Percentiles rank a stretch among this genome's conserved stretches.
Conservation (phyloP, 1,284 basidiomycete genomes). For the Puccinia coronata region DNA sequence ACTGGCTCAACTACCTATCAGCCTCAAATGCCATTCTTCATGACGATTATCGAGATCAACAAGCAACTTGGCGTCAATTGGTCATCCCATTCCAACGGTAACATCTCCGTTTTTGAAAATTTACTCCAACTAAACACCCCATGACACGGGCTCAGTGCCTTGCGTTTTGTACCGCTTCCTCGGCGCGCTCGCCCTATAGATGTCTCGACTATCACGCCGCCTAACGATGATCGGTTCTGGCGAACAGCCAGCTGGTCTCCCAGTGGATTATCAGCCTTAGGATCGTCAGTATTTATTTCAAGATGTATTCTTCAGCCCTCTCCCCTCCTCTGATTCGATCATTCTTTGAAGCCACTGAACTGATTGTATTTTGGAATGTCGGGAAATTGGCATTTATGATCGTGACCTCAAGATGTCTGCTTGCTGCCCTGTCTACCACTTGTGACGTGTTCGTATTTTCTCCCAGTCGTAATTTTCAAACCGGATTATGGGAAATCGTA, state of each 20-base stretch:
- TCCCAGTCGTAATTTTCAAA: slow-evolving; percentile 9
- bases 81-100: slow-evolving; percentile 36
- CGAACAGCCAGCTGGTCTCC: slow-evolving; percentile 37
- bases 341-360: too few relatives aligned
- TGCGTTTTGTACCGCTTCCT: background rate
- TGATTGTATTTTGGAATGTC: too few relatives aligned
- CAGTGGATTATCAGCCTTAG: slow-evolving; percentile 16
- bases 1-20: background rate
- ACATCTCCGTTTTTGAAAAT: background rate
- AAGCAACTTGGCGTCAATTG: slow-evolving; percentile 39
- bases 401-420: slow-evolving; percentile 10
- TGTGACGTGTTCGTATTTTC: slow-evolving; percentile 33
- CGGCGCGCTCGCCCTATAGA: background rate
- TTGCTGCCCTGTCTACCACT: slow-evolving; percentile 33
- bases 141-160: too few relatives aligned
- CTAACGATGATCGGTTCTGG: slow-evolving; percentile 39
- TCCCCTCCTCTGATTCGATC: too few relatives aligned
- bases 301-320: background rate
- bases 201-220: slow-evolving; percentile 9
- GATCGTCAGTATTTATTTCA: slow-evolving; percentile 25
- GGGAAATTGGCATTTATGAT: too few relatives aligned
- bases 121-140: too few relatives aligned
- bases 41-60: slow-evolving; percentile 35
- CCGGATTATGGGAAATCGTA: slow-evolving; percentile 40
- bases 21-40: slow-evolving; percentile 2